Base-by-base conservation (phyloP, 2,329 filamentous ascomycete genomes). In the Biscogniauxia sp. region DNA sequence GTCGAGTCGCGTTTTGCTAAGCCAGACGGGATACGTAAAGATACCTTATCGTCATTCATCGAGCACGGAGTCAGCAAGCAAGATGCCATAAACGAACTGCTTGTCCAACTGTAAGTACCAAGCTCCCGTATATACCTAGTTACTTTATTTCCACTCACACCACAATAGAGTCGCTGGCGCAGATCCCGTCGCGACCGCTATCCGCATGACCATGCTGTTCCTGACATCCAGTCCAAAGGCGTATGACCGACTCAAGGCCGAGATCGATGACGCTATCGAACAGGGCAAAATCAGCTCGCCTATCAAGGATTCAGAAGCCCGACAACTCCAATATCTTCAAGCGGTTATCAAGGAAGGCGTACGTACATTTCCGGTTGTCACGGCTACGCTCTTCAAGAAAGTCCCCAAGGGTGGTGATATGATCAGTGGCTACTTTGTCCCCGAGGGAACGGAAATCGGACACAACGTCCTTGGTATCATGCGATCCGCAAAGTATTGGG, bases 141-240 rank as follows among this genome's bases (percentile, higher is more conserved):
- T 25, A 7, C 19, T 49, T 8, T 7, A 13, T 3, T 32, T 25
- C 23, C 7, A 20, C 17, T 51, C 54, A 58, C 28, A 20, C 7
- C 11, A 20, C 8, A 45, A 45, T 6, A 45, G 37, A 45, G 37
- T 80, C 4, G 81, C 81, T 2, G 82, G 82, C 3, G 80, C 80
- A 1, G 82, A 84, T 61, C 81, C 79, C 11, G 82, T 81, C 0
- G 78, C 82, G 0, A 79, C 77, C 0, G 76, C 77, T 3, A 74
- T 84, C 3, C 77, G 82, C 1, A 73, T 78, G 57, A 80, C 77
- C 4, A 54, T 84, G 50, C 74, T 83, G 19, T 77, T 80, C 67
- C 70, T 84, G 58, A 74, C 77, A 20, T 79, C 75, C 8, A 78
- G 75, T 28, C 81, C 80, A 0, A 17, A 50, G 2, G 58, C 61